Evolutionary conservation across 805 yeast species (phyloP), one percentile per base, ranked within the genome.

Genomic region (Kockiozyma suomiensis): DNA sequence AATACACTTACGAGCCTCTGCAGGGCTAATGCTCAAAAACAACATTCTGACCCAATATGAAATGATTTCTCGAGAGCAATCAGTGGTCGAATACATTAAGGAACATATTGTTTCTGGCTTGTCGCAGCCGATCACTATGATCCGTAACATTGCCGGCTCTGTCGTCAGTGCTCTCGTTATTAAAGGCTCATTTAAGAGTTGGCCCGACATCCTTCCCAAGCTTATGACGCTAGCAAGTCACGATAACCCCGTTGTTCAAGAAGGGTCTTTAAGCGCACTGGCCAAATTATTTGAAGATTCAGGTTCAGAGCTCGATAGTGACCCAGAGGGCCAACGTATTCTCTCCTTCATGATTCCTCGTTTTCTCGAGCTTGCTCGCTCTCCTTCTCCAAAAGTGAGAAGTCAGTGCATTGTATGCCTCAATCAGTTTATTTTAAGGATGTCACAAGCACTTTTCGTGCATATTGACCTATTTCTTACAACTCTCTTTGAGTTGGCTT

Each of bases 251-350:
- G 70, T 76, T 0, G 76, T 82, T 3, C 85, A 82, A 70, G 90
- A 86, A 67, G 92, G 94, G 43, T 88, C 96, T 0, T 82, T 90
- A 73, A 80, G 87, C 65, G 92, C 97, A 0, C 77, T 94, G 61
- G 79, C 87, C 40, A 90, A 92, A 72, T 87, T 94, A 52, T 90
- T 97, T 77, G 99, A 94, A 72, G 99, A 94, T 74, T 84, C 89
- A 28, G 84, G 85, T 7, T 76, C 77, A 48, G 74, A 81, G 38
- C 80, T 94, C 59, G 91, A 89, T 70, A 73, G 79, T 51, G 87
- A 85, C 59, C 82, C 83, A 73, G 78, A 81, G 56, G 87, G 88
- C 3, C 81, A 82, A 58, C 76, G 85, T 56, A 96, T 97, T 0
- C 76, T 87, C 64, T 84, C 82, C 54, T 81, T 79, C 59, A 78